Base-by-base conservation (phyloP, 208 protist species). In the Phytomonas sp. region DNA sequence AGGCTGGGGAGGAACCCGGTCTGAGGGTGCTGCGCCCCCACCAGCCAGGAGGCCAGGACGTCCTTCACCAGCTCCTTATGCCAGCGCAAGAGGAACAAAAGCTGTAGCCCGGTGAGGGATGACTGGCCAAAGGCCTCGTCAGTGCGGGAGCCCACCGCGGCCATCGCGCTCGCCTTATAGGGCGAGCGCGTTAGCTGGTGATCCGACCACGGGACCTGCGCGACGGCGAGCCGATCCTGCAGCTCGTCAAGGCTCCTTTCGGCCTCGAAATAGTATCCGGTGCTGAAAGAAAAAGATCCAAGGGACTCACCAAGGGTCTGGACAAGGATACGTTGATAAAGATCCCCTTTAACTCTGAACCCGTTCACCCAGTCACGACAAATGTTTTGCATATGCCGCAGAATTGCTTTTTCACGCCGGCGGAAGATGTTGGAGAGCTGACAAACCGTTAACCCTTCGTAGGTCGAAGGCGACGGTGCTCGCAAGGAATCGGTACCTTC, bases 1-100 rank as follows among this genome's bases (percentile, higher is more conserved):
- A 70, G 71, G 32, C 66, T 78, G 4, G 89, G 89, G 52, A 94
- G 49, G 72, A 92, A 94, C 31, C 89, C 89, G 26, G 77, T 92
- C 23, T 14, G 70, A 14, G 68, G 65, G 67, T 92, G 79, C 74
- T 90, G 84, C 49, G 85, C 72, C 19, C 74, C 83, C 5, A 94
- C 62, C 33, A 94, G 65, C 89, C 89, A 94, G 36, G 81, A 84
- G 6, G 82, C 81, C 10, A 94, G 67, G 30, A 84, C 66, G 64
- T 92, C 83, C 77, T 92, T 94, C 63, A 71, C 79, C 66, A 92
- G 68, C 75, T 94, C 84, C 69, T 87, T 89, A 71, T 94, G 92
- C 84, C 85, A 94, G 12, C 83, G 74, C 56, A 78, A 68, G 26
- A 92, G 67, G 63, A 90, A 89, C 31, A 91, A 73, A 19, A 88